These are phyloP conservation scores for Tripterygium wilfordii DNA, from an alignment of 177 flowering plant genomes.

Conservation along the genomic window DNA sequence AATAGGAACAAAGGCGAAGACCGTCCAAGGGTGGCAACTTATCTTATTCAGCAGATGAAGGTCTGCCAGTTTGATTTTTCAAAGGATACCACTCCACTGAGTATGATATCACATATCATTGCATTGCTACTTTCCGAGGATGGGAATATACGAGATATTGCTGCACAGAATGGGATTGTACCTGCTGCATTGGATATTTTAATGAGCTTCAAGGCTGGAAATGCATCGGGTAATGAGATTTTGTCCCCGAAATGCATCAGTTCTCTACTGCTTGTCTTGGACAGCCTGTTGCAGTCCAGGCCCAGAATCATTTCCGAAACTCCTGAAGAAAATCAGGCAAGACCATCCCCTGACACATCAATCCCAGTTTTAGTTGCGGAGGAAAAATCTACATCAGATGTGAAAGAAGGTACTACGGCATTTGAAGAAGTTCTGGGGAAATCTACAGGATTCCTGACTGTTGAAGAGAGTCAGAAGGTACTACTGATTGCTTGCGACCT, in stretches of 20 bases:
- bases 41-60: constrained; percentile 75
- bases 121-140: constrained; percentile 83
- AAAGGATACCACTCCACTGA: constrained; percentile 49
- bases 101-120: constrained; percentile 61
- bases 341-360: constrained; percentile 36
- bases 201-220: constrained; percentile 41
- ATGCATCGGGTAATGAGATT: constrained; percentile 37
- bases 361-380: constrained; percentile 26
- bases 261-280: constrained; percentile 76
- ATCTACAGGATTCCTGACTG: constrained; percentile 68
- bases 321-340: constrained; percentile 28
- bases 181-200: constrained; percentile 53
- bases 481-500: constrained; percentile 60
- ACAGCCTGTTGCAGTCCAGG: constrained; percentile 67
- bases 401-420: constrained; percentile 27
- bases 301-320: constrained; percentile 42
- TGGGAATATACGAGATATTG: constrained; percentile 59
- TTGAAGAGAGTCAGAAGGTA: constrained; percentile 64
- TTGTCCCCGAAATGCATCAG: constrained; percentile 64
- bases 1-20: constrained; percentile 82
- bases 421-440: constrained; percentile 75
- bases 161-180: constrained; percentile 63
- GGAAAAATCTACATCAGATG: constrained; percentile 26
- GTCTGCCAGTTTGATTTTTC: constrained; percentile 53
- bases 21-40: constrained; percentile 57